Evolutionary conservation across 345 rosid genomes (phyloP), one percentile per base, ranked within the genome.

Genomic region (Dimocarpus longan): DNA sequence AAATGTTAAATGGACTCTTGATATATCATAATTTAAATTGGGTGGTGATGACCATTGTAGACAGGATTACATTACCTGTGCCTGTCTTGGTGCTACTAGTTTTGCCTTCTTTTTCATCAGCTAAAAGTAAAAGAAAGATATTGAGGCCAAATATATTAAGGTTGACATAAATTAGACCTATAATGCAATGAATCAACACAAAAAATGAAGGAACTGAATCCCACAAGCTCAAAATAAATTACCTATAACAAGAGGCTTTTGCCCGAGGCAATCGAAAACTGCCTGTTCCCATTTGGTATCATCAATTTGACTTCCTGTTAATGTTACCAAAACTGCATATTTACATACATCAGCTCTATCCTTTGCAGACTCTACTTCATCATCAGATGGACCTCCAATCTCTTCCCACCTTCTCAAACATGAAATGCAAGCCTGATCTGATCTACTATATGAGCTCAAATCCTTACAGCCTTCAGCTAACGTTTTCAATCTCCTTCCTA

Each of bases 331-430:
- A 8, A 82, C 82, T 19, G 90, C 88, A 82, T 86, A 86, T 66
- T 84, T 81, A 64, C 92, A 90, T 7, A 86, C 65, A 69, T 74
- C 73, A 5, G 82, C 82, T 57, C 69, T 82, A 59, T 10, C 66
- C 39, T 69, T 74, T 0, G 19, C 43, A n/a, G 60, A 39, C 26
- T 79, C 68, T 3, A 12, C 66, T 13, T 42, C 82, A 48, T 75
- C 28, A 26, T 71, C 66, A 0, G 76, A 73, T 50, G 83, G 75
- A 77, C 74, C 81, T 52, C 71, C 72, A 18, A 86, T 82, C 66
- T 79, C 86, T 71, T 81, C 76, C 92, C 92, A 89, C 28, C 66
- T 77, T 73, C 77, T 77, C 42, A 59, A 40, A 76, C 94, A 90
- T 15, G 73, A 18, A 1, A 37, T 57, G 72, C 91, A 88, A 54